Evolutionary conservation across 2,329 filamentous ascomycete genomes (phyloP).

Genomic region (Colletotrichum chlorophyti): DNA sequence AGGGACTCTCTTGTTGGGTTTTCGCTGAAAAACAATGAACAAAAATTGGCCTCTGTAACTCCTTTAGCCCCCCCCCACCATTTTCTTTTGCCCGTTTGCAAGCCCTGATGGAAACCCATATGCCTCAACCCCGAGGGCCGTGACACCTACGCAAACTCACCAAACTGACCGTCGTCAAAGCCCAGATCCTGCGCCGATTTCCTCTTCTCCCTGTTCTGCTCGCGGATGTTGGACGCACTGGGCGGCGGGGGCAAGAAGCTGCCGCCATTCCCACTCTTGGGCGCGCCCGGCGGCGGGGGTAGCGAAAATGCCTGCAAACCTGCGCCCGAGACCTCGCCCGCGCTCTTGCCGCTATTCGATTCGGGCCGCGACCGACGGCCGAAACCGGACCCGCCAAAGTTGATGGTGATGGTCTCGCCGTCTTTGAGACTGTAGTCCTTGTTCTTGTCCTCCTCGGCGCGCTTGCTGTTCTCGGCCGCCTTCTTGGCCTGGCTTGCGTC

Average conservation of each 20-base stretch:
- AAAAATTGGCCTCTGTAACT: neutral
- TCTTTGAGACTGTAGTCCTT: slow-evolving; percentile 87
- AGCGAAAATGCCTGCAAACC: slow-evolving; percentile 70
- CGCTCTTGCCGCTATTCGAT: slow-evolving; percentile 34
- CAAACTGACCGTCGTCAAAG: slow-evolving; percentile 89
- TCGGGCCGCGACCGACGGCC: slow-evolving; percentile 48
- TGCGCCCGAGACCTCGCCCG: slow-evolving; percentile 27
- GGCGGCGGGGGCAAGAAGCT: slow-evolving; percentile 68
- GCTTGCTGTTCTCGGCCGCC: slow-evolving; percentile 43
- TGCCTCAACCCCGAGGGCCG: no score
- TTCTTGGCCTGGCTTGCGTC: slow-evolving; percentile 43
- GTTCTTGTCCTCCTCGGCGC: slow-evolving; percentile 57
- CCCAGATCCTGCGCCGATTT: slow-evolving; percentile 70
- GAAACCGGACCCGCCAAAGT: slow-evolving; percentile 65
- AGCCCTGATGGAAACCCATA: neutral
- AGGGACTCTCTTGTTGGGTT: slow-evolving; percentile 14
- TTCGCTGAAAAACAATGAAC: slow-evolving; percentile 3
- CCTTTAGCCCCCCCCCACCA: neutral
- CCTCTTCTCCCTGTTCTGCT: slow-evolving; percentile 62
- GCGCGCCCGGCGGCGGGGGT: slow-evolving; percentile 68
- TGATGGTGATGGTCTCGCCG: slow-evolving; percentile 87
- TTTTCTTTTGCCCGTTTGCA: slow-evolving; percentile 5
- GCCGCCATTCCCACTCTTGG: slow-evolving; percentile 35
- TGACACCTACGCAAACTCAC: slow-evolving; percentile 75
- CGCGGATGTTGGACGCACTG: slow-evolving; percentile 65